Conservation (phyloP, 2,329 filamentous ascomycete genomes). For the Fusarium ramigenum region DNA sequence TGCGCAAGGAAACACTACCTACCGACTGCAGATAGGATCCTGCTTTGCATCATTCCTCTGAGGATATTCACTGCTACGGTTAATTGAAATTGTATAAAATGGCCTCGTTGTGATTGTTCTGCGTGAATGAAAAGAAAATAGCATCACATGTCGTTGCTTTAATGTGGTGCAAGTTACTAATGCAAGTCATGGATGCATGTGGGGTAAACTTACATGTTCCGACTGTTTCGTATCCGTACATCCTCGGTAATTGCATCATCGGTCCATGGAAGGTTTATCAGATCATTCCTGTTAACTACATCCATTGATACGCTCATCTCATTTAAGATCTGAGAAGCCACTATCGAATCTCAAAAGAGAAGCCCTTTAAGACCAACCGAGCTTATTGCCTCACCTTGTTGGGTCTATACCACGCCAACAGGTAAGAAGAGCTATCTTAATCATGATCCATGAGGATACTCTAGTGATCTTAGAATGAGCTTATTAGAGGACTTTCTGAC, state of each 20-base stretch:
- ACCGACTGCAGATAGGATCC: background rate
- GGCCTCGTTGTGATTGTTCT: background rate
- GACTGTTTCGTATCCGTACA: background rate
- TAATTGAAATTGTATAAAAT: background rate
- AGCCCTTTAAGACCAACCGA: background rate
- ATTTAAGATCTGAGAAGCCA: background rate
- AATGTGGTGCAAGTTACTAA: slow-evolving; percentile 2
- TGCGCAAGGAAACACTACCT: background rate
- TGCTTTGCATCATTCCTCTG: background rate
- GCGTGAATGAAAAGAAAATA: background rate
- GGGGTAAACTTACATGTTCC: background rate
- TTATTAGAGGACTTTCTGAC: background rate
- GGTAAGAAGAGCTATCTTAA: background rate
- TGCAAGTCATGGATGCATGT: background rate
- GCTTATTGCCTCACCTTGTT: background rate
- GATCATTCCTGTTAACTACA: slow-evolving; percentile 19
- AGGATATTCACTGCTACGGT: background rate
- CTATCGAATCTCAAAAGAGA: background rate
- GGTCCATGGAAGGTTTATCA: slow-evolving; percentile 9
- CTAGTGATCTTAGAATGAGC: background rate
- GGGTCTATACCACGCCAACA: background rate
- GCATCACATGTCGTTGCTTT: slow-evolving; percentile 22
- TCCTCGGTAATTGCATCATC: slow-evolving; percentile 41
- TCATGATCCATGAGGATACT: background rate
- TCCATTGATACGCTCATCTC: background rate